Evolutionary conservation across 305 asterid genomes (phyloP).

Genomic region (Solanum hybrid): DNA sequence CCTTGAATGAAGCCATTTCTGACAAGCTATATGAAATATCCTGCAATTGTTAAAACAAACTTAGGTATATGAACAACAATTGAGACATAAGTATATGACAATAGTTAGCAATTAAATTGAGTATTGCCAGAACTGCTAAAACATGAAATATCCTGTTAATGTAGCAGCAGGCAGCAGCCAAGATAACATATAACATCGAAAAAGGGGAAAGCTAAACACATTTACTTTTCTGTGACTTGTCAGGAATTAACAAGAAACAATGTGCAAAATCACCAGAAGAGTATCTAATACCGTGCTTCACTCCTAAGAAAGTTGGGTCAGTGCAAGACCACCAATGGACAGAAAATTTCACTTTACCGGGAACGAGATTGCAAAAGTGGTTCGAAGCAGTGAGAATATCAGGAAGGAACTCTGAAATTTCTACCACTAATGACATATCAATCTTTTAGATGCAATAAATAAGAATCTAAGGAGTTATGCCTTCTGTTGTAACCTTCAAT

Average conservation of each 20-base stretch:
- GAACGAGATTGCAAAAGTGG: neutral
- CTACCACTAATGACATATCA: neutral
- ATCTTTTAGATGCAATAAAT: neutral
- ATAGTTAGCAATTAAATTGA: neutral
- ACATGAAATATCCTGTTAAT: neutral
- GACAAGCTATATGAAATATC: neutral
- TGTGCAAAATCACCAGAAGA: neutral
- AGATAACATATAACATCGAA: neutral
- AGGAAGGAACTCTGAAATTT: neutral
- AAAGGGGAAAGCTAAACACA: neutral
- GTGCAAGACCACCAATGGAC: neutral
- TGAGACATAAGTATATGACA: neutral
- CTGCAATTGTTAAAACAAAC: neutral
- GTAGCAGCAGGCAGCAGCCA: neutral
- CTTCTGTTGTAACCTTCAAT: neutral
- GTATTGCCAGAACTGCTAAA: neutral
- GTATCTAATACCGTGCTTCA: neutral
- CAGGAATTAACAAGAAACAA: neutral
- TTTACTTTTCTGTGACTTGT: neutral
- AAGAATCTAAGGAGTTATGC: neutral
- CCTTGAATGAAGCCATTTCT: constrained; percentile 14
- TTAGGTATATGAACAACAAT: neutral
- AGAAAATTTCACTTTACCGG: neutral
- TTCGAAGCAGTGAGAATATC: neutral
- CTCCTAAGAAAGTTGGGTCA: neutral